Base-by-base conservation (phyloP, 345 rosid genomes). In the Dipteronia dyeriana region DNA sequence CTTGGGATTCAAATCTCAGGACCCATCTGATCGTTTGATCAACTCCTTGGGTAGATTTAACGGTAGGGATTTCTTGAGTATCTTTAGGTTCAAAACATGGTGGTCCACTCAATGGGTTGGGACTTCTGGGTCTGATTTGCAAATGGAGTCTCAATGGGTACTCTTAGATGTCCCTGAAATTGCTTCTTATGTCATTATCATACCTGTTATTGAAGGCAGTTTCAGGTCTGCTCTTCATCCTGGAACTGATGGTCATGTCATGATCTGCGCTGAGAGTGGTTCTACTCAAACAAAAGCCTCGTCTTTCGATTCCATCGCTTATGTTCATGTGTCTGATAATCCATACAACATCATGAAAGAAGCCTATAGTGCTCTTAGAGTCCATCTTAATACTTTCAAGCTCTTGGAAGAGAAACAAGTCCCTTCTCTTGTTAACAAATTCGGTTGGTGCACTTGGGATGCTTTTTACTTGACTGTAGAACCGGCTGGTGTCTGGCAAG, bases 371-470 rank as follows among this genome's bases (percentile, higher is more conserved):
- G 94, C 94, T 49, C 69, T 93, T 70, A 85, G 97, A 73, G 93
- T 91, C 45, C 86, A 93, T 81, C 90, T 95, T 69, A 90, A 89
- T 71, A 91, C 94, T 20, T 95, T 95, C 75, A 88, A 83, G 89
- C 91, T 93, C 43, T 29, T 91, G 59, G 98, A 91, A 83, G 98
- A 91, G 88, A 95, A 93, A 82, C 77, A 51, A 20, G 85, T 68
- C 16, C 95, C 97, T 1, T 69, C 84, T 5, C 76, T 93, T 29
- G 78, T 85, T 10, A 86, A 93, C 70, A 93, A 93, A 85, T 95
- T 95, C 45, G 98, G 98, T 31, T 93, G 98, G 98, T 95, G 98
- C 82, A 95, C 98, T 57, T 95, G 98, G 98, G 98, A 95, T 80
- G 94, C 98, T 7, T 89, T 92, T 70, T 95, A 91, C 83, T 86